A percentile compares a stretch with the other conserved stretches of the same genome.
These are phyloP conservation scores for Aspergillus sp. DNA, from an alignment of 2,329 filamentous ascomycete genomes.

Conservation along the genomic window DNA sequence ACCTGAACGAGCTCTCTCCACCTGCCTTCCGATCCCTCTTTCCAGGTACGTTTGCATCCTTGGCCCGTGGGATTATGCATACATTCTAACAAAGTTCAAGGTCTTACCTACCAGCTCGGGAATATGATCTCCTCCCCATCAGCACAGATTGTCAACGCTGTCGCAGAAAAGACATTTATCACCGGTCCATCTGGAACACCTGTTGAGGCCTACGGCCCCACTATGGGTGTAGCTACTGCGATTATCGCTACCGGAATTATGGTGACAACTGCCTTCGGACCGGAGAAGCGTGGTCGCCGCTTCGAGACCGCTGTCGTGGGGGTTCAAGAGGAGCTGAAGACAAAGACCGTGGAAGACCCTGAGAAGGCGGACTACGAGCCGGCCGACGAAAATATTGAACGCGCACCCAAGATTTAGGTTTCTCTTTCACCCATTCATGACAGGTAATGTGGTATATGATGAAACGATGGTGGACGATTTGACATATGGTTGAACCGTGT, in stretches of 20 bases:
- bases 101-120: constrained; percentile 71
- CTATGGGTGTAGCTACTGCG: constrained; percentile 73
- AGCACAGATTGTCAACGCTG: constrained; percentile 74
- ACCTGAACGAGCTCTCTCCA: constrained; percentile 74
- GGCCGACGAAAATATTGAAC: constrained; percentile 20
- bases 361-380: constrained; percentile 28
- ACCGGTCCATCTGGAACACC: constrained; percentile 53
- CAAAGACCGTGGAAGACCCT: constrained; percentile 24
- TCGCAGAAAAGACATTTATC: constrained; percentile 64
- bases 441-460: not conserved
- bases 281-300: constrained; percentile 69
- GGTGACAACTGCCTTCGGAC: constrained; percentile 67
- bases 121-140: constrained; percentile 63
- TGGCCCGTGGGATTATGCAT: too few relatives aligned
- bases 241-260: constrained; percentile 72
- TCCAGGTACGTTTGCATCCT: constrained; percentile 51
- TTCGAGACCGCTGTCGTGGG: constrained; percentile 63
- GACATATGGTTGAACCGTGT: too few relatives aligned
- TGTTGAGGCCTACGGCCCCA: constrained; percentile 70
- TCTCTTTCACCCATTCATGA: not conserved
- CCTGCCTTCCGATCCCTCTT: constrained; percentile 66
- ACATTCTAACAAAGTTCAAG: constrained; percentile 8
- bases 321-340: constrained; percentile 16
- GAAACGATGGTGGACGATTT: not conserved
- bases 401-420: not conserved